Percentiles rank a stretch among this genome's conserved stretches.
These are phyloP conservation scores for Taphrina flavorubra DNA, from an alignment of 1,139 yeast species.

Conservation along the genomic window DNA sequence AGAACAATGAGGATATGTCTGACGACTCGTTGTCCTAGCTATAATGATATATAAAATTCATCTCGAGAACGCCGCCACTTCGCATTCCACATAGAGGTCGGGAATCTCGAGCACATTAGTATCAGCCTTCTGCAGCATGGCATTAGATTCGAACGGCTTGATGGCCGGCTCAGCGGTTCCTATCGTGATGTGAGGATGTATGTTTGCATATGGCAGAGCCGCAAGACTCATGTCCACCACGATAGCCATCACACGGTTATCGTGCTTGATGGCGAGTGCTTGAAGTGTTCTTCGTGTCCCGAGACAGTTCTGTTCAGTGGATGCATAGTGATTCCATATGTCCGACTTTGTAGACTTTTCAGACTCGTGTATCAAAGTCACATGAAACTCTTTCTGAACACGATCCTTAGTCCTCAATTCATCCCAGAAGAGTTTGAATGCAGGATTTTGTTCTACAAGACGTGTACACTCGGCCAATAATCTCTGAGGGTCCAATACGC, in stretches of 20 bases:
- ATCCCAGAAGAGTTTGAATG: slow-evolving; percentile 47
- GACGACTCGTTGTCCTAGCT: no score
- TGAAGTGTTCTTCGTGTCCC: slow-evolving; percentile 50
- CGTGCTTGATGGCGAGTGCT: slow-evolving; percentile 60
- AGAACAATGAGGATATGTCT: background rate
- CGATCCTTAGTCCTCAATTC: slow-evolving; percentile 53
- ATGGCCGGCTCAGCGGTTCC: slow-evolving; percentile 63
- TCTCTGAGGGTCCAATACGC: slow-evolving; percentile 26
- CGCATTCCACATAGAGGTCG: slow-evolving; percentile 1
- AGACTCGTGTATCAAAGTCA: slow-evolving; percentile 70
- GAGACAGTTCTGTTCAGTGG: slow-evolving; percentile 40
- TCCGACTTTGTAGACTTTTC: slow-evolving; percentile 42
- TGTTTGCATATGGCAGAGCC: slow-evolving; percentile 55
- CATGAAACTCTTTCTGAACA: slow-evolving; percentile 69
- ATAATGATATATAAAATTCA: background rate
- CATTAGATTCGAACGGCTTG: slow-evolving; percentile 61
- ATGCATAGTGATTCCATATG: slow-evolving; percentile 50
- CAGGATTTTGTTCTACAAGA: background rate
- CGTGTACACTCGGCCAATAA: slow-evolving; percentile 5
- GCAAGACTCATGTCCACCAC: slow-evolving; percentile 53
- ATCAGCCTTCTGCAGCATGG: slow-evolving; percentile 50
- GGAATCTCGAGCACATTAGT: background rate
- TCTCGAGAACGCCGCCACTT: slow-evolving; percentile 2
- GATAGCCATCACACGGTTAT: slow-evolving; percentile 63
- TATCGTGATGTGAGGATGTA: slow-evolving; percentile 72